Conservation (phyloP, 805 yeast genomes). For the Candida michaelii region DNA sequence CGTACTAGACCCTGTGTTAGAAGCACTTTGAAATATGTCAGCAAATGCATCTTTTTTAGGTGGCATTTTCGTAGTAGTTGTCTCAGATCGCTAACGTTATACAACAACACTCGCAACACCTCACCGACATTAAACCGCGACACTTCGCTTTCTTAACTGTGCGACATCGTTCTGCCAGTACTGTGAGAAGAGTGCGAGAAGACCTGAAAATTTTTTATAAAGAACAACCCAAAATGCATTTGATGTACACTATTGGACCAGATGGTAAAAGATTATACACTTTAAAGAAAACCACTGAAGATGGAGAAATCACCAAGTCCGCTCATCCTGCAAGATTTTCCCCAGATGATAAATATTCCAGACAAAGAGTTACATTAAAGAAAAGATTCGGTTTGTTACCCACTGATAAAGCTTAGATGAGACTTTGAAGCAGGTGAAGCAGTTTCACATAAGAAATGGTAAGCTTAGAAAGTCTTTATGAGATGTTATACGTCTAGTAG, state of each 20-base stretch:
- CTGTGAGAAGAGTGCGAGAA: neutral
- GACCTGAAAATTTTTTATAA: conserved; percentile 6
- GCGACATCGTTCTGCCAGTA: neutral
- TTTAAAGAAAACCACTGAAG: conserved; percentile 72
- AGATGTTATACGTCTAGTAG: too few relatives aligned
- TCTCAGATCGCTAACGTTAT: neutral
- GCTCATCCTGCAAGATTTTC: conserved; percentile 99
- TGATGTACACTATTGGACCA: conserved; percentile 93
- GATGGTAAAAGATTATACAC: conserved; percentile 98
- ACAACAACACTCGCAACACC: neutral
- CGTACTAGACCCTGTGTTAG: neutral
- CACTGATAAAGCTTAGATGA: conserved; percentile 22
- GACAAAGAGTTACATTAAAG: conserved; percentile 98
- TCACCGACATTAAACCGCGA: neutral
- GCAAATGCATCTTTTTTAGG: conserved; percentile 49
- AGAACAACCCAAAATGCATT: conserved; percentile 67
- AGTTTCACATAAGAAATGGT: too few relatives aligned
- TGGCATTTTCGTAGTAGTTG: conserved; percentile 18
- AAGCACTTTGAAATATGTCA: conserved; percentile 38
- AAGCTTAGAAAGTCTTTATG: too few relatives aligned
- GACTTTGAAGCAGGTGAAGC: too few relatives aligned
- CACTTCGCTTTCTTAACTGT: too few relatives aligned
- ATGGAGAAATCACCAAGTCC: conserved; percentile 94
- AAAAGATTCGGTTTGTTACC: conserved; percentile 90
- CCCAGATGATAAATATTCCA: conserved; percentile 98